A percentile compares a stretch with the other conserved stretches of the same genome.
phyloP scores from a whole-genome alignment of 2,329 filamentous ascomycete species.

The Exophiala spinifera region DNA sequence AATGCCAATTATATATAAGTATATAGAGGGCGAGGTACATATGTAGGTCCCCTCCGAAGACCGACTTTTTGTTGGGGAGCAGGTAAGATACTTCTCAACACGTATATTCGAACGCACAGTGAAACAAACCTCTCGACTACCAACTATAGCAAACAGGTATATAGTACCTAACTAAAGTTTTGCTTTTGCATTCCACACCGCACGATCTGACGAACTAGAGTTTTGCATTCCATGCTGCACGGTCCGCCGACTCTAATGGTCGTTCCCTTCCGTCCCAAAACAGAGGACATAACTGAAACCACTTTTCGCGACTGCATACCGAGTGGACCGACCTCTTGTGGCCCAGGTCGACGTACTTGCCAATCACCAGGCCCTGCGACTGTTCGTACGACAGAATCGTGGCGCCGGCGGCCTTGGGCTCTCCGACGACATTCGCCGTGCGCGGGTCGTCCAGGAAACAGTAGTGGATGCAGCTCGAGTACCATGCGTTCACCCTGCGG shows the following conservation, averaged over 20 bases:
- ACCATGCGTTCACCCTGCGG: constrained; percentile 58
- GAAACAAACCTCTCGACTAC: too few relatives aligned
- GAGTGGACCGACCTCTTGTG: constrained; percentile 69
- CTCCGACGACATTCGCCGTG: constrained; percentile 54
- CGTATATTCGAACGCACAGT: too few relatives aligned
- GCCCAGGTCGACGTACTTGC: constrained; percentile 69
- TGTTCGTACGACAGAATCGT: constrained; percentile 73
- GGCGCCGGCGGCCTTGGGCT: constrained; percentile 68
- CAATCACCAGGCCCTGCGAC: constrained; percentile 68
- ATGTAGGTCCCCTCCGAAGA: too few relatives aligned
- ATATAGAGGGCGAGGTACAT: too few relatives aligned
- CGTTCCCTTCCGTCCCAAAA: constrained; percentile 49
- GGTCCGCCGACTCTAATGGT: constrained; percentile 45
- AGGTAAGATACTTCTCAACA: too few relatives aligned
- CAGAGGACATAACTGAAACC: constrained; percentile 60
- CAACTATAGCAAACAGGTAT: too few relatives aligned
- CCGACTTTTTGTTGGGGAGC: too few relatives aligned
- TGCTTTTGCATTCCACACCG: too few relatives aligned
- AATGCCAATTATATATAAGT: too few relatives aligned
- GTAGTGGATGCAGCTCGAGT: constrained; percentile 57
- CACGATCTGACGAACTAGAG: too few relatives aligned
- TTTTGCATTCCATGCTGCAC: constrained; percentile 48
- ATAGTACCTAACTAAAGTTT: too few relatives aligned
- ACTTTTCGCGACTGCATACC: constrained; percentile 62
- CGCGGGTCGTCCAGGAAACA: constrained; percentile 59